These are phyloP conservation scores for Crithidia mellificae DNA, from an alignment of 208 protist genomes.

Conservation along the genomic window DNA sequence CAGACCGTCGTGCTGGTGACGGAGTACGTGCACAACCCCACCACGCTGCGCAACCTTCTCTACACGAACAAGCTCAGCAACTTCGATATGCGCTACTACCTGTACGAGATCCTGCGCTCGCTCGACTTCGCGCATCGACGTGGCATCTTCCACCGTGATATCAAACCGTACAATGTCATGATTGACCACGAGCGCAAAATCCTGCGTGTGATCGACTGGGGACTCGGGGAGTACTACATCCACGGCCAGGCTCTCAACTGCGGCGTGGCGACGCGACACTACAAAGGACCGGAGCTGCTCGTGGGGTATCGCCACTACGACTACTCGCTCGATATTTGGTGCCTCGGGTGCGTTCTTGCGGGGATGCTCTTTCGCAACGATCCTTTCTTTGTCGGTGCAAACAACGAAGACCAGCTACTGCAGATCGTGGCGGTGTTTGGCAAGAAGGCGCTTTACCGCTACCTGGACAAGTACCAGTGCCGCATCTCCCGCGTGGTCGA, in stretches of 20 bases:
- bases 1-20: slow-evolving; percentile 98
- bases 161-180: slow-evolving; percentile 99
- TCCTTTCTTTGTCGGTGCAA: slow-evolving; percentile 98
- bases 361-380: slow-evolving; percentile 98
- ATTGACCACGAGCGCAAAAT: slow-evolving; percentile 97
- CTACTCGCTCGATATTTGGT: slow-evolving; percentile 99
- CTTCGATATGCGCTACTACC: slow-evolving; percentile 98
- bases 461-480: slow-evolving; percentile 97
- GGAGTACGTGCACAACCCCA: slow-evolving; percentile 98
- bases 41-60: slow-evolving; percentile 96
- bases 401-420: slow-evolving; percentile 99
- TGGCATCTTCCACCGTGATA: slow-evolving; percentile 99
- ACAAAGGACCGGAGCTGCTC: slow-evolving; percentile 98
- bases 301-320: slow-evolving; percentile 98
- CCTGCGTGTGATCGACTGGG: slow-evolving; percentile 98
- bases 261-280: slow-evolving; percentile 98
- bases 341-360: slow-evolving; percentile 98
- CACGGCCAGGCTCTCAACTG: slow-evolving; percentile 98
- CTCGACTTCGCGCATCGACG: slow-evolving; percentile 97
- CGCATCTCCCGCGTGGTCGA: slow-evolving; percentile 87
- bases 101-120: slow-evolving; percentile 96
- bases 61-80: slow-evolving; percentile 91
- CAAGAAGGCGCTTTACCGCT: slow-evolving; percentile 93
- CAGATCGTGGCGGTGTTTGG: slow-evolving; percentile 96
- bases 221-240: slow-evolving; percentile 99